These are phyloP conservation scores for Diaporthe ilicicola DNA, from an alignment of 2,329 filamentous ascomycete genomes.

Conservation along the genomic window DNA sequence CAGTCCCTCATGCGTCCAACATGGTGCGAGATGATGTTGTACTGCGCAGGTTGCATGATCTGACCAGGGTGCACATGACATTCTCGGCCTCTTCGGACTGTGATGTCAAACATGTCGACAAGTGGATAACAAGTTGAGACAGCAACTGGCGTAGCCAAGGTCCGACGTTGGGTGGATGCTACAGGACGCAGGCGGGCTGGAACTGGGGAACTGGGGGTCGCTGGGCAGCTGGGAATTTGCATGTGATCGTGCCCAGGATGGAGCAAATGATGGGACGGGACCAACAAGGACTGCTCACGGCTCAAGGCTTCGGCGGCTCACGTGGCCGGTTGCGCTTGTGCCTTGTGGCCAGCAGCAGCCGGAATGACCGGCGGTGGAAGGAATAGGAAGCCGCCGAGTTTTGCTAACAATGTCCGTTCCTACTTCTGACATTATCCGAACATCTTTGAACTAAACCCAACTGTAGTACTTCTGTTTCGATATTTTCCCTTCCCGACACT, in stretches of 20 bases:
- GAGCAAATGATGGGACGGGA: background rate
- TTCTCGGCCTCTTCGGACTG: background rate
- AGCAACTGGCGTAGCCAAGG: background rate
- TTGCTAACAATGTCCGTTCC: background rate
- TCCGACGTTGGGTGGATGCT: background rate
- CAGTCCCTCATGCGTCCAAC: no score
- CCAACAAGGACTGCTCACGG: background rate
- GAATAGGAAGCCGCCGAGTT: background rate
- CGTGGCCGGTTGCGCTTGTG: conserved; percentile 19
- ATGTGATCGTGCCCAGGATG: conserved; percentile 26
- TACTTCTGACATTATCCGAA: background rate
- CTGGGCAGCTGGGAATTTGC: conserved; percentile 24
- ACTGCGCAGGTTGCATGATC: background rate
- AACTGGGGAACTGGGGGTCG: no score
- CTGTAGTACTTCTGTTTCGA: background rate
- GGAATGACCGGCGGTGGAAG: conserved; percentile 19
- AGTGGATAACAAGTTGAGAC: background rate
- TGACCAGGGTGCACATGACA: background rate
- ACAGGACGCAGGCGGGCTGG: no score
- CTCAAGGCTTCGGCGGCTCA: background rate
- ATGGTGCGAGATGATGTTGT: background rate
- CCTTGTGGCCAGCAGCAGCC: background rate
- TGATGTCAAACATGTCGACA: background rate
- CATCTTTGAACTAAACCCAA: no score
- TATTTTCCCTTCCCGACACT: background rate